Evolutionary conservation across 768 basidiomycete genomes (phyloP).

Genomic region (Lyophyllum shimeji): DNA sequence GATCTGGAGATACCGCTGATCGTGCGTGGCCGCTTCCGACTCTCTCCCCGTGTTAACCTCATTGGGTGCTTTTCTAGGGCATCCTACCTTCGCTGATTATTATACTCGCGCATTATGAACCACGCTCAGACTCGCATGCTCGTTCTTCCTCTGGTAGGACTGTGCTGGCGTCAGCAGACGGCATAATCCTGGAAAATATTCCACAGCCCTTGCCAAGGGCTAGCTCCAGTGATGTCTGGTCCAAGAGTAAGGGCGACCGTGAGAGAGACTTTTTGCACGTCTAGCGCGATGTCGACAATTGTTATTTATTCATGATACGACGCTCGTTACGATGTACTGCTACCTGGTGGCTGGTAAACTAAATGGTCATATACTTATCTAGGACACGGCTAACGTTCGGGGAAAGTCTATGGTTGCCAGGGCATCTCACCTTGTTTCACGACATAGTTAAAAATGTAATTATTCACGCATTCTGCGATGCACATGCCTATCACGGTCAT

Average conservation of each 20-base stretch:
- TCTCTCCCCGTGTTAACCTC: neutral
- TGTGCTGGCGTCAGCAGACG: too few relatives aligned
- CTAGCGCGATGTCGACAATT: neutral
- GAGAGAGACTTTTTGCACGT: neutral
- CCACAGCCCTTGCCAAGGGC: neutral
- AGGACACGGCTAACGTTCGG: too few relatives aligned
- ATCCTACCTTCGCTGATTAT: constrained; percentile 1
- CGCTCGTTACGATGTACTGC: too few relatives aligned
- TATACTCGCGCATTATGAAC: neutral
- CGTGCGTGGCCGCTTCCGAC: neutral
- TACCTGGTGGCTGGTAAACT: too few relatives aligned
- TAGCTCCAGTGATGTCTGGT: neutral
- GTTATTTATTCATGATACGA: too few relatives aligned
- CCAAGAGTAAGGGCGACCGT: neutral
- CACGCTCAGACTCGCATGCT: neutral
- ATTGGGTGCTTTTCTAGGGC: neutral
- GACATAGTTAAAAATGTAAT: too few relatives aligned
- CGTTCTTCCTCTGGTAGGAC: neutral
- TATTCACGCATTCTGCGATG: too few relatives aligned
- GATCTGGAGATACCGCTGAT: constrained; percentile 1
- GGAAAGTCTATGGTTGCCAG: too few relatives aligned
- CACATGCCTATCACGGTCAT: too few relatives aligned
- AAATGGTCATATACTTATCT: too few relatives aligned
- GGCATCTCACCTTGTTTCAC: too few relatives aligned
- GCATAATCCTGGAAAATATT: neutral